A percentile compares a stretch with the other conserved stretches of the same genome.
These are phyloP conservation scores for Mortierella sp. DNA, from an alignment of 371 early-diverging fungal species.

Conservation along the genomic window DNA sequence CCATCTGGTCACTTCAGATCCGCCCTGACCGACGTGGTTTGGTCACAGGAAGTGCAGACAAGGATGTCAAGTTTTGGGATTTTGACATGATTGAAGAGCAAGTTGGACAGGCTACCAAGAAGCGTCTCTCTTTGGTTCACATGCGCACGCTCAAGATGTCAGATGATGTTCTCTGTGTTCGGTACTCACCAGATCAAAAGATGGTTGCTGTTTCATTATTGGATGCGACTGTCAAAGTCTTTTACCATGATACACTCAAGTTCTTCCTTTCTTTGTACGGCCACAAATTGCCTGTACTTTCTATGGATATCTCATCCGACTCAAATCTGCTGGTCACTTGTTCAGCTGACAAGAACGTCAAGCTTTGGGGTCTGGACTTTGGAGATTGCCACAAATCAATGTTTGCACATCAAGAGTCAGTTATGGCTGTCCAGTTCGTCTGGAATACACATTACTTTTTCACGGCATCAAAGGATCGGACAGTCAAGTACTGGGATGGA, in stretches of 20 bases:
- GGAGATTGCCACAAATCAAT: conserved; percentile 97
- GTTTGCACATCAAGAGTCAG: conserved; percentile 93
- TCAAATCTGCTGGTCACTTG: conserved; percentile 89
- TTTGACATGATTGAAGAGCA: conserved; percentile 71
- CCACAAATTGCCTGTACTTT: conserved; percentile 95
- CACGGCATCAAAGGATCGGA: conserved; percentile 88
- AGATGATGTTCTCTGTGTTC: conserved; percentile 91
- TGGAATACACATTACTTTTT: conserved; percentile 96
- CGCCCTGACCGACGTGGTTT: conserved; percentile 92
- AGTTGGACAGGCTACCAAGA: conserved; percentile 38
- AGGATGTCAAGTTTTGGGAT: conserved; percentile 97
- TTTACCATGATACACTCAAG: conserved; percentile 95
- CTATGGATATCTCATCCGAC: conserved; percentile 97
- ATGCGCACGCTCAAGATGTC: conserved; percentile 93
- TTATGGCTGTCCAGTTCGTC: conserved; percentile 90
- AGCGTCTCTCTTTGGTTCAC: conserved; percentile 83
- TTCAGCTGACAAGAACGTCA: conserved; percentile 96
- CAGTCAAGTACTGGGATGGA: conserved; percentile 97
- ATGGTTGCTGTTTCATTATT: conserved; percentile 91
- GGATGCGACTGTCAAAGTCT: conserved; percentile 96
- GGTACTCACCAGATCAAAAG: conserved; percentile 87
- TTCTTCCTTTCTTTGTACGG: conserved; percentile 97
- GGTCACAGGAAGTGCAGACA: conserved; percentile 94
- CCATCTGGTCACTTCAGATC: conserved; percentile 88
- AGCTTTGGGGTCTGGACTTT: conserved; percentile 98